phyloP scores from a whole-genome alignment of 1,284 basidiomycete genomes.

The Rhizoctonia solani region DNA sequence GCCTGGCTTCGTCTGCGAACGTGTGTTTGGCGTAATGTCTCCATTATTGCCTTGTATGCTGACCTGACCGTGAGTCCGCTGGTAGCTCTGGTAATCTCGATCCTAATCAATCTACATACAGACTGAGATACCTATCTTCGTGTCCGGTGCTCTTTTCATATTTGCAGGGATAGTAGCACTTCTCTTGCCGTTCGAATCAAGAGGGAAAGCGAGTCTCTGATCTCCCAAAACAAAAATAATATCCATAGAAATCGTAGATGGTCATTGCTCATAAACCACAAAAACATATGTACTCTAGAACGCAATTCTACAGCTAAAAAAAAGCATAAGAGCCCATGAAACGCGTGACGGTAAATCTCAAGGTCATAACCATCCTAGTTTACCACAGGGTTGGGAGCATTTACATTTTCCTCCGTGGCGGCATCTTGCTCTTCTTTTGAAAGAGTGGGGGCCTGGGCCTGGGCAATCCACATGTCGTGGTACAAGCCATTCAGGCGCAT shows the following conservation, averaged over 20 bases:
- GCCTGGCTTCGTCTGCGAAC: slow-evolving; percentile 61
- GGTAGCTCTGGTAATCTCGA: not conserved
- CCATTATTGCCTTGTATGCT: slow-evolving; percentile 70
- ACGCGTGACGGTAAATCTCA: too few relatives aligned
- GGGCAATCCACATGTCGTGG: slow-evolving; percentile 84
- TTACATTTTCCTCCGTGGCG: slow-evolving; percentile 5
- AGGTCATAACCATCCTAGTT: too few relatives aligned
- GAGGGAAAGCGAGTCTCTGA: slow-evolving; percentile 65
- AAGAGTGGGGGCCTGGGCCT: slow-evolving; percentile 46
- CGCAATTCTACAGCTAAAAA: not conserved
- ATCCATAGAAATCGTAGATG: not conserved
- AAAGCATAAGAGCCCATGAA: not conserved
- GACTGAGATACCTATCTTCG: slow-evolving; percentile 70
- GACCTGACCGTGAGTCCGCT: slow-evolving; percentile 48
- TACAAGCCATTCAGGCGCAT: slow-evolving; percentile 76
- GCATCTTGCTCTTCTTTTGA: slow-evolving; percentile 9
- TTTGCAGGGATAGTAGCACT: slow-evolving; percentile 62
- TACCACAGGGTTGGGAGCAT: not conserved
- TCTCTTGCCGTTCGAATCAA: slow-evolving; percentile 69
- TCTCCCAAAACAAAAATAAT: not conserved
- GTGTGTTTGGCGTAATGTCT: slow-evolving; percentile 68
- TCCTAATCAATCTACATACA: slow-evolving; percentile 5
- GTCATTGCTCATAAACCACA: not conserved
- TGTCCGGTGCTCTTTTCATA: slow-evolving; percentile 67
- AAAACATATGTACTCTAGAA: not conserved